Conservation (phyloP, 495 filamentous ascomycete species). For the Neurospora sp. region DNA sequence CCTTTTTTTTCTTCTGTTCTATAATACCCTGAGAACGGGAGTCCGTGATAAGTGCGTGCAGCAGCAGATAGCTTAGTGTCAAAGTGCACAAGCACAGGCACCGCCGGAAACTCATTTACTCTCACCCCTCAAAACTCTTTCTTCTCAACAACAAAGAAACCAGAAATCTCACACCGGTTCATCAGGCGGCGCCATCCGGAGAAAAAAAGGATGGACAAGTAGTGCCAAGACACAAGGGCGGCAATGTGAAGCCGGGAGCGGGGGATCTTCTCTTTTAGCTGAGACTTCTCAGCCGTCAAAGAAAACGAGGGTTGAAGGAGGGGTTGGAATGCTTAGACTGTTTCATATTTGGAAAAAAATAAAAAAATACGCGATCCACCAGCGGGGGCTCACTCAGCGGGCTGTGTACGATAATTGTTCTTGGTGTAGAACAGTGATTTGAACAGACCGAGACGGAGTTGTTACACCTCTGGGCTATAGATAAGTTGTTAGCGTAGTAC, state of each 20-base stretch:
- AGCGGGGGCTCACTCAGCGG: not conserved
- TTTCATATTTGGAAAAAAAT: not conserved
- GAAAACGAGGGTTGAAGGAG: not conserved
- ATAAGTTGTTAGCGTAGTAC: no score
- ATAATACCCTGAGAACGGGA: not conserved
- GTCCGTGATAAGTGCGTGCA: not conserved
- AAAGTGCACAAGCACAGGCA: not conserved
- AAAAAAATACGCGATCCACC: not conserved
- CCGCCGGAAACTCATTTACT: not conserved
- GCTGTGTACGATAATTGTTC: not conserved
- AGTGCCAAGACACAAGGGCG: not conserved
- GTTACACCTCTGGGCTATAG: not conserved
- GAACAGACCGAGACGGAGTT: not conserved
- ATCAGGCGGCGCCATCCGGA: no score
- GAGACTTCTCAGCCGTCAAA: not conserved
- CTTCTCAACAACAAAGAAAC: not conserved
- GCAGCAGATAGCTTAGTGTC: not conserved
- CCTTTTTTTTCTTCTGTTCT: not conserved
- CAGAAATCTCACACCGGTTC: no score
- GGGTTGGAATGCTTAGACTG: not conserved
- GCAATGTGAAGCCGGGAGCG: not conserved
- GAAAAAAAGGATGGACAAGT: no score
- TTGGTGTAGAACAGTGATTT: not conserved
- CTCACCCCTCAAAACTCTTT: not conserved
- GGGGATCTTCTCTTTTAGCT: not conserved